phyloP scores from a whole-genome alignment of 768 basidiomycete species.

The Serendipita sp. region DNA sequence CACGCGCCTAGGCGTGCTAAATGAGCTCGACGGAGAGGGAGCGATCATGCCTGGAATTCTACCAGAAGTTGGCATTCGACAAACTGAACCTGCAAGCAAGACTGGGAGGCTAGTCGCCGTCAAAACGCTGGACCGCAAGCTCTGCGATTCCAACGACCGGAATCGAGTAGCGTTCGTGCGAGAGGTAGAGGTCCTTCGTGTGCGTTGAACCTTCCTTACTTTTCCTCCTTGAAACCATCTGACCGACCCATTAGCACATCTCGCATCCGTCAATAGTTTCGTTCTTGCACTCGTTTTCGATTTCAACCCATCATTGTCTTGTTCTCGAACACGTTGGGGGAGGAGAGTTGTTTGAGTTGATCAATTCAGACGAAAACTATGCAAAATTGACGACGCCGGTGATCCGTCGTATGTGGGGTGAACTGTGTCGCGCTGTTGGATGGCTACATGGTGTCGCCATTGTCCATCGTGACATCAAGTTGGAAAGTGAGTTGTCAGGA shows the following conservation, averaged over 20 bases:
- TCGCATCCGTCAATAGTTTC: conserved; percentile 68
- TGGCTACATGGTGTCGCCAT: conserved; percentile 80
- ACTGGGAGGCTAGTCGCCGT: conserved; percentile 32
- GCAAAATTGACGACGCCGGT: conserved; percentile 27
- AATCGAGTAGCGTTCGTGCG: conserved; percentile 64
- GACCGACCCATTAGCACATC: conserved; percentile 36
- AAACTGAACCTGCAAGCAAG: neutral
- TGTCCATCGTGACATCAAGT: conserved; percentile 84
- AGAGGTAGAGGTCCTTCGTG: conserved; percentile 72
- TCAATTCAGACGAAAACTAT: conserved; percentile 34
- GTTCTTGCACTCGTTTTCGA: conserved; percentile 53
- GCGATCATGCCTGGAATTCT: conserved; percentile 1
- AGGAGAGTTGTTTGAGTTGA: conserved; percentile 65
- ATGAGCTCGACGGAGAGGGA: conserved; percentile 12
- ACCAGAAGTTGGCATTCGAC: neutral
- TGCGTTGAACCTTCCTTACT: conserved; percentile 22
- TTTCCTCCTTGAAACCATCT: conserved; percentile 6
- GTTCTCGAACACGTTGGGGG: conserved; percentile 62
- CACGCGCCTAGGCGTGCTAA: conserved; percentile 8
- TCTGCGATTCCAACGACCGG: conserved; percentile 42
- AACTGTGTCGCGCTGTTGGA: conserved; percentile 59
- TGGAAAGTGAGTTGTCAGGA: conserved; percentile 28
- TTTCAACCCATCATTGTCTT: conserved; percentile 55
- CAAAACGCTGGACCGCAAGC: conserved; percentile 32
- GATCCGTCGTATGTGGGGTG: conserved; percentile 53